Percentiles rank a stretch among this genome's conserved stretches.
phyloP scores from a whole-genome alignment of 768 basidiomycete species.

The Mrakia blollopis region DNA sequence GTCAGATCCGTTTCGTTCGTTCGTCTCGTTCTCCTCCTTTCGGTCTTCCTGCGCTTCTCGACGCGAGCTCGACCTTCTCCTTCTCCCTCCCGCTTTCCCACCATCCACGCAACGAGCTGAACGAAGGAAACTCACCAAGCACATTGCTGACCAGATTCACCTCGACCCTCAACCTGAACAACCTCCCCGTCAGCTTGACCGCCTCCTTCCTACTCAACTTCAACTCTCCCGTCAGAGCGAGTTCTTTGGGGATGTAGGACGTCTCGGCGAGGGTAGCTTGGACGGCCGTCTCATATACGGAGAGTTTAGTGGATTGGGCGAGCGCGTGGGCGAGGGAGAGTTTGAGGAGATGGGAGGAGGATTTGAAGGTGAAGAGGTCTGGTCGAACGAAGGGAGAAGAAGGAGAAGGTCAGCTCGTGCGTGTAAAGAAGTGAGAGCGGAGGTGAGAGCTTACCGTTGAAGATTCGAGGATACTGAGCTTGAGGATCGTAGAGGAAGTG shows the following conservation, averaged over 20 bases:
- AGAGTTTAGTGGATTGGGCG: slow-evolving; percentile 87
- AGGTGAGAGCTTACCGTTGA: slow-evolving; percentile 81
- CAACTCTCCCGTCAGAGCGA: slow-evolving; percentile 71
- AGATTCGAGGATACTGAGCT: slow-evolving; percentile 82
- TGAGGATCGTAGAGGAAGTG: slow-evolving; percentile 85
- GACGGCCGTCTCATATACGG: slow-evolving; percentile 75
- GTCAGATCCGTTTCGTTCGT: no score
- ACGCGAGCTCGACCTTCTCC: no score
- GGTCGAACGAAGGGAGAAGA: no score
- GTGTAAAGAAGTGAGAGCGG: not conserved
- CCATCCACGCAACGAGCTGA: not conserved
- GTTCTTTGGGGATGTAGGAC: slow-evolving; percentile 73
- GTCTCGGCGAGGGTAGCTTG: slow-evolving; percentile 71
- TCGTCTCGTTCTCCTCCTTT: no score
- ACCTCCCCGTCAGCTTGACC: slow-evolving; percentile 72
- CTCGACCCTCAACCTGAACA: slow-evolving; percentile 83
- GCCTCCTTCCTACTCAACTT: slow-evolving; percentile 74
- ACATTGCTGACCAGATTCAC: slow-evolving; percentile 90
- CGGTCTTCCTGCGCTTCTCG: no score
- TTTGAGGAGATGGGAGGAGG: slow-evolving; percentile 70
- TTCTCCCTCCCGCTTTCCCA: no score
- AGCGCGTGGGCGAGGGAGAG: slow-evolving; percentile 91
- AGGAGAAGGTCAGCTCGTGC: not conserved
- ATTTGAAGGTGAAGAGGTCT: slow-evolving; percentile 60
- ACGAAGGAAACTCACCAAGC: slow-evolving; percentile 47